A percentile compares a stretch with the other conserved stretches of the same genome.
phyloP scores from a whole-genome alignment of 225 moss, liverwort and hornwort genomes.

The Anthoceros angustus region DNA sequence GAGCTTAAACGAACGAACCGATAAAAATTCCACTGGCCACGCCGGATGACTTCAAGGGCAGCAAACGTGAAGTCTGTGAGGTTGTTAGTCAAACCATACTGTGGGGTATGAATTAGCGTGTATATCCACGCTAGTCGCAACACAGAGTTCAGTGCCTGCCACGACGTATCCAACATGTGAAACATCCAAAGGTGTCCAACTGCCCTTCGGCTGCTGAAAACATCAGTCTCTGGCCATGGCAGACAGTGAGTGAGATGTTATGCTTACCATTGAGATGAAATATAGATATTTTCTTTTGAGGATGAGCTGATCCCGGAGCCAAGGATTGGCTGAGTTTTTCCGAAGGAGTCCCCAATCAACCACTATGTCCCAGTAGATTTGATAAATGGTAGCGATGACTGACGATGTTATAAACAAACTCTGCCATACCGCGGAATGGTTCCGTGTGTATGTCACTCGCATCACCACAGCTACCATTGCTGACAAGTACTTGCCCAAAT shows the following conservation, averaged over 20 bases:
- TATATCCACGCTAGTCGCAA: conserved; percentile 75
- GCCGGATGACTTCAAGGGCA: neutral
- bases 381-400: conserved; percentile 55
- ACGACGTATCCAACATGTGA: neutral
- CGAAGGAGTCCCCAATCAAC: conserved; percentile 85
- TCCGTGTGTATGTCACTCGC: conserved; percentile 33
- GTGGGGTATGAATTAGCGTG: conserved; percentile 44
- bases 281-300: conserved; percentile 52
- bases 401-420: conserved; percentile 43
- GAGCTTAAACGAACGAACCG: neutral
- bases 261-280: conserved; percentile 72
- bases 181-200: neutral
- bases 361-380: conserved; percentile 85
- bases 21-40: neutral
- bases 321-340: conserved; percentile 44
- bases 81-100: conserved; percentile 4
- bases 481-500: conserved; percentile 85
- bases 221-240: neutral
- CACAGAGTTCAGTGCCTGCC: conserved; percentile 48
- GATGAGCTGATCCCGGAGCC: conserved; percentile 80
- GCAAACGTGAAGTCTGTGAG: neutral
- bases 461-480: conserved; percentile 61
- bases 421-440: conserved; percentile 20
- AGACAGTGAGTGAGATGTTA: neutral
- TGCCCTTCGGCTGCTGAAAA: neutral